phyloP scores from a whole-genome alignment of 73 alveolate species.

The Paramecium octaurelia region DNA sequence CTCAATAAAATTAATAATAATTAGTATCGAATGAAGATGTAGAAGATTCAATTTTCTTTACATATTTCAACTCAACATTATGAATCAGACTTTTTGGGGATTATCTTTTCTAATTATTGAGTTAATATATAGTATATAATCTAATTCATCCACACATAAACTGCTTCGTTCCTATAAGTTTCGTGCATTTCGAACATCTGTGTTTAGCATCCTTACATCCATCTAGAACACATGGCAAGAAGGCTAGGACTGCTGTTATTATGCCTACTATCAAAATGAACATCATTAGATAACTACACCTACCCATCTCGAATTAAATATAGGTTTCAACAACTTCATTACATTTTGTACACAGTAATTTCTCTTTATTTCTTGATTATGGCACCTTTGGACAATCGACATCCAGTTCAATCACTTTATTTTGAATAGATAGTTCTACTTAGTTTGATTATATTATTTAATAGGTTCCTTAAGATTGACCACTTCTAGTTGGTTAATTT shows the following conservation, averaged over 20 bases:
- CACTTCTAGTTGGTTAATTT: neutral
- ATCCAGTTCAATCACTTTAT: neutral
- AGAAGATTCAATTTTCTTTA: neutral
- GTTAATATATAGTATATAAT: neutral
- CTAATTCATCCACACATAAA: slow-evolving; percentile 21
- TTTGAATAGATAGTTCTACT: neutral
- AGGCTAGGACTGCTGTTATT: neutral
- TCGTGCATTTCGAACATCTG: slow-evolving; percentile 4
- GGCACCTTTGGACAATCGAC: slow-evolving; percentile 34
- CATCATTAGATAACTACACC: neutral
- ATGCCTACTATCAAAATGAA: neutral
- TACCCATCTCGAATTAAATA: neutral
- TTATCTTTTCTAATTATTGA: neutral
- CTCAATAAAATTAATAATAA: neutral
- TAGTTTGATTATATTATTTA: neutral
- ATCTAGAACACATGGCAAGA: neutral
- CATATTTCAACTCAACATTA: neutral
- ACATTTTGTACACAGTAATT: neutral
- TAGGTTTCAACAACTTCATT: neutral
- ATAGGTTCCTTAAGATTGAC: neutral
- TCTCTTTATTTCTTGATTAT: neutral
- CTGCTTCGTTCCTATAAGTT: slow-evolving; percentile 5
- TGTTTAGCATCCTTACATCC: slow-evolving; percentile 36
- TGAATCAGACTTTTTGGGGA: neutral
- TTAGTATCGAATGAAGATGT: neutral